phyloP scores from a whole-genome alignment of 768 basidiomycete genomes.

The Suillus americanus region DNA sequence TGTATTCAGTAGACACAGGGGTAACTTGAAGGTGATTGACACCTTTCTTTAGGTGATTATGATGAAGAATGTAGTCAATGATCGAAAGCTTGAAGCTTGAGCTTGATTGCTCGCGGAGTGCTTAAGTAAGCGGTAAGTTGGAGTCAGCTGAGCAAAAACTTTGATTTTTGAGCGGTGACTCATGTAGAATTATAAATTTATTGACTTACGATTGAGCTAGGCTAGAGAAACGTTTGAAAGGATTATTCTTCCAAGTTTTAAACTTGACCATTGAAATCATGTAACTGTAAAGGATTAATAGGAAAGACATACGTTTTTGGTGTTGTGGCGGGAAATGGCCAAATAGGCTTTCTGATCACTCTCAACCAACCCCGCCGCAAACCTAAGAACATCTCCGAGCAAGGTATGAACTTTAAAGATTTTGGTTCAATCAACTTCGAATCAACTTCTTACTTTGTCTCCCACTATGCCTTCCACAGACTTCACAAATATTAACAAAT shows the following conservation, averaged over 20 bases:
- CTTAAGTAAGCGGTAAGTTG: neutral
- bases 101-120: slow-evolving; percentile 8
- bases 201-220: neutral
- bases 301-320: slow-evolving; percentile 6
- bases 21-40: no score
- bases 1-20: neutral
- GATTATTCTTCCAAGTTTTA: neutral
- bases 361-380: slow-evolving; percentile 55
- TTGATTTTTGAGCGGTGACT: neutral
- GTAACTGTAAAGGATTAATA: neutral
- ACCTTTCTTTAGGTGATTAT: no score
- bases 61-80: neutral
- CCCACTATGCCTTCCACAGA: slow-evolving; percentile 15
- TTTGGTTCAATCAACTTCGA: slow-evolving; percentile 39
- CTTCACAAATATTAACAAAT: slow-evolving; percentile 24
- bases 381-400: slow-evolving; percentile 51
- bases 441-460: slow-evolving; percentile 19
- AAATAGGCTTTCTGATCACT: slow-evolving; percentile 32
- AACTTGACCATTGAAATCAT: neutral
- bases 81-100: slow-evolving; percentile 3
- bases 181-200: neutral
- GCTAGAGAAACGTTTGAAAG: neutral
- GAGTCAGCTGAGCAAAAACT: slow-evolving; percentile 2
- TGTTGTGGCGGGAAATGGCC: slow-evolving; percentile 32
- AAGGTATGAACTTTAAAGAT: slow-evolving; percentile 45